phyloP scores from a whole-genome alignment of 305 asterid species.

The Plantago coronopus region DNA sequence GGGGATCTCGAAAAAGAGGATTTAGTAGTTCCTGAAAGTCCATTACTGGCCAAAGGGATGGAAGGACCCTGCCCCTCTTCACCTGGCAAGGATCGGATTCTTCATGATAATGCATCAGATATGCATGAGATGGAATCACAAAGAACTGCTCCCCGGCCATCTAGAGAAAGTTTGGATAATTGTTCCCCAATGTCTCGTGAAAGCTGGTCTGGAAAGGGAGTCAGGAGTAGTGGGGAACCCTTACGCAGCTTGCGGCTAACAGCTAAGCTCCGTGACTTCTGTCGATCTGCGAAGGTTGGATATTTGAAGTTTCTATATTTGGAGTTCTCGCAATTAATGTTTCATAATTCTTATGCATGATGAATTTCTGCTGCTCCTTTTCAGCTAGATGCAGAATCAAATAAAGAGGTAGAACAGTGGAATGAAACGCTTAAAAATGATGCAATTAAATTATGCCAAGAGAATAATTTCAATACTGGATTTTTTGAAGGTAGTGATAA shows the following conservation, averaged over 20 bases:
- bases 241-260: conserved; percentile 79
- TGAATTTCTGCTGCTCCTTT: conserved; percentile 21
- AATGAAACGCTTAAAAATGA: conserved; percentile 81
- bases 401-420: conserved; percentile 93
- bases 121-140: conserved; percentile 53
- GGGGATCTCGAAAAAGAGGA: conserved; percentile 82
- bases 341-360: background rate
- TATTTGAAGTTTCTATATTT: background rate
- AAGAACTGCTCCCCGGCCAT: conserved; percentile 43
- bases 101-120: conserved; percentile 46
- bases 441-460: conserved; percentile 80
- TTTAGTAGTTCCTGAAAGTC: conserved; percentile 52
- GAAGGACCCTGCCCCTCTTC: conserved; percentile 43
- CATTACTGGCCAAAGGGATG: conserved; percentile 42
- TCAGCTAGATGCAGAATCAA: conserved; percentile 79
- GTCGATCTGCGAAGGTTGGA: conserved; percentile 83
- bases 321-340: conserved; percentile 5
- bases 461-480: conserved; percentile 83
- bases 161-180: conserved; percentile 66
- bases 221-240: conserved; percentile 63
- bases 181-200: conserved; percentile 75
- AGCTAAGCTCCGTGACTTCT: conserved; percentile 88
- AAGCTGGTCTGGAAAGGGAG: conserved; percentile 59
- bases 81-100: conserved; percentile 52
- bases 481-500: conserved; percentile 92